These are phyloP conservation scores for Stevia rebaudiana DNA, from an alignment of 140 eudicot genomes.

Conservation along the genomic window DNA sequence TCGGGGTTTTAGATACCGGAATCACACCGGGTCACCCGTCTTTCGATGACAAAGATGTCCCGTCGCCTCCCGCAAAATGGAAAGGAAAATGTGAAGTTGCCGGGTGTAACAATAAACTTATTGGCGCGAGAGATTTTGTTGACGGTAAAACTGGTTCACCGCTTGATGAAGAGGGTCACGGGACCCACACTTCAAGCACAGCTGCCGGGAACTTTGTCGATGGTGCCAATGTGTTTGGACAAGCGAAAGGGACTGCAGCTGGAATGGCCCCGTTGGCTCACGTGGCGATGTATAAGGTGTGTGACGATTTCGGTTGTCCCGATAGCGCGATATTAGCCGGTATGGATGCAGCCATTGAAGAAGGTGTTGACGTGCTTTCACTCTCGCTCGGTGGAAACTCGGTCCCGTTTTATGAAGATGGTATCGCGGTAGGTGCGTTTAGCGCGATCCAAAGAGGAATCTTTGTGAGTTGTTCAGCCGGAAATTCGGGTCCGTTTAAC, in stretches of 20 bases:
- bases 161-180: slow-evolving; percentile 36
- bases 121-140: slow-evolving; percentile 39
- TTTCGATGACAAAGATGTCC: slow-evolving; percentile 35
- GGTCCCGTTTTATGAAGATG: slow-evolving; percentile 25
- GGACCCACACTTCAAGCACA: slow-evolving; percentile 39
- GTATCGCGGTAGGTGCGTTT: slow-evolving; percentile 42
- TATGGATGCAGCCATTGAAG: slow-evolving; percentile 49
- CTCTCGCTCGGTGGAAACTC: slow-evolving; percentile 37
- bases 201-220: slow-evolving; percentile 41
- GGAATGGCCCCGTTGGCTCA: slow-evolving; percentile 47
- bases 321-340: slow-evolving; percentile 43
- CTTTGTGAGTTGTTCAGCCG: slow-evolving; percentile 43
- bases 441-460: slow-evolving; percentile 43
- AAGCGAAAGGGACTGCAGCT: slow-evolving; percentile 35
- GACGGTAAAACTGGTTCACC: slow-evolving; percentile 9
- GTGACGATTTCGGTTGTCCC: slow-evolving; percentile 15
- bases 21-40: slow-evolving; percentile 40
- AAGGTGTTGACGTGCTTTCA: slow-evolving; percentile 46
- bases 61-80: slow-evolving; percentile 43
- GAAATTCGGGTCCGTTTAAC: slow-evolving; percentile 36
- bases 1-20: slow-evolving; percentile 46
- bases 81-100: slow-evolving; percentile 36
- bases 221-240: slow-evolving; percentile 37
- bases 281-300: slow-evolving; percentile 47
- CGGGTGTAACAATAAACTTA: slow-evolving; percentile 40